A percentile compares a stretch with the other conserved stretches of the same genome.
Evolutionary conservation across 495 filamentous ascomycete genomes (phyloP).

Genomic region (Xylaria venustula): DNA sequence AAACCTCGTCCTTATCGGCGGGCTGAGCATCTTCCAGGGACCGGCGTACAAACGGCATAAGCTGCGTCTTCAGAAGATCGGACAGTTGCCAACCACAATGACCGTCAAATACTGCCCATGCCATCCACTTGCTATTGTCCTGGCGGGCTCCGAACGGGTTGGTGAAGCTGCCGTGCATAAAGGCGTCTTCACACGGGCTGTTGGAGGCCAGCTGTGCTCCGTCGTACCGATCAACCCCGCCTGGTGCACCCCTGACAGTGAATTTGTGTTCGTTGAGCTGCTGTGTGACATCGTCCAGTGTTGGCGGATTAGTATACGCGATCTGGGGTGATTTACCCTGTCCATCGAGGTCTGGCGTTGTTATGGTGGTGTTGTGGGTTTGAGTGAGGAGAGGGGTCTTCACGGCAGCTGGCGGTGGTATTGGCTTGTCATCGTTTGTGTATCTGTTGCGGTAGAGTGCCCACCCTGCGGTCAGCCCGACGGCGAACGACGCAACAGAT

Average conservation of each 20-base stretch:
- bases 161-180: slow-evolving; percentile 43
- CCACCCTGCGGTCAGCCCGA: slow-evolving; percentile 12
- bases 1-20: slow-evolving; percentile 9
- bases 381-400: background rate
- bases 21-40: slow-evolving; percentile 30
- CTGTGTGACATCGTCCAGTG: slow-evolving; percentile 24
- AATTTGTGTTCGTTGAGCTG: slow-evolving; percentile 34
- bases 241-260: slow-evolving; percentile 23
- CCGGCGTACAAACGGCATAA: slow-evolving; percentile 42
- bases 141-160: slow-evolving; percentile 30
- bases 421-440: background rate
- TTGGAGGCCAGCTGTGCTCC: slow-evolving; percentile 47
- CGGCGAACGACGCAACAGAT: slow-evolving; percentile 17
- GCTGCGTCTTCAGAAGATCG: slow-evolving; percentile 35
- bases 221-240: slow-evolving; percentile 41
- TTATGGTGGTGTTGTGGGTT: background rate
- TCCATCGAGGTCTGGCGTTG: slow-evolving; percentile 25
- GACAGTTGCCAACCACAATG: slow-evolving; percentile 50
- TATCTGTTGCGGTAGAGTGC: background rate
- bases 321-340: slow-evolving; percentile 23
- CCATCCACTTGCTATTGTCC: slow-evolving; percentile 41
- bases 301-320: slow-evolving; percentile 20
- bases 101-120: slow-evolving; percentile 48
- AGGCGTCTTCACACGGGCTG: slow-evolving; percentile 47
- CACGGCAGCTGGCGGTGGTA: background rate